Percentiles rank a stretch among this genome's conserved stretches.
Conservation (phyloP, 2,329 filamentous ascomycete species). For the Paecilomyces fulvus region DNA sequence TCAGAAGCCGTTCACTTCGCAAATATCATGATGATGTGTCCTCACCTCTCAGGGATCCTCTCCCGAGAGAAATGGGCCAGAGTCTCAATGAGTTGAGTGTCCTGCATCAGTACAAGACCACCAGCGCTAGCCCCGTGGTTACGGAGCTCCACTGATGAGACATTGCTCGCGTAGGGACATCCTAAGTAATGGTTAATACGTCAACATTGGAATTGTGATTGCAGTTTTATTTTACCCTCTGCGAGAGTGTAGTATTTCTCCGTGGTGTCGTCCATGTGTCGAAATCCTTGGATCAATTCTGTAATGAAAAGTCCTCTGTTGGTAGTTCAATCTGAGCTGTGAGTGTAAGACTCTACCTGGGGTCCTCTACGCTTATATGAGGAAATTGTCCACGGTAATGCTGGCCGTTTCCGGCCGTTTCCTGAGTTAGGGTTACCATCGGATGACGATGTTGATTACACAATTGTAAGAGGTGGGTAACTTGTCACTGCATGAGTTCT, state of each 20-base stretch:
- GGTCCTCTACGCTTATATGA: neutral
- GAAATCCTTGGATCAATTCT: neutral
- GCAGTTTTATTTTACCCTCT: neutral
- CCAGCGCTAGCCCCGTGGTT: slow-evolving; percentile 19
- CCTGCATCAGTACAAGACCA: slow-evolving; percentile 42
- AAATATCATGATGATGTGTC: neutral
- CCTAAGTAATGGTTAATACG: slow-evolving; percentile 8
- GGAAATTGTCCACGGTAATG: neutral
- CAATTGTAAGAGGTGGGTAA: neutral
- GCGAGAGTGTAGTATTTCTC: neutral
- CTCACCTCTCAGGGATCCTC: slow-evolving; percentile 49
- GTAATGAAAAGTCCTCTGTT: neutral
- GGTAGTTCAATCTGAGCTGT: too few species aligned
- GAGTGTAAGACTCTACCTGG: neutral
- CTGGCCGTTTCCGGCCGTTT: neutral
- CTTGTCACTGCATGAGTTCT: too few species aligned
- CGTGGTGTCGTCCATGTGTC: neutral
- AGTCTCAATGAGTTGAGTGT: slow-evolving; percentile 55
- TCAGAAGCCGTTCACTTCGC: neutral
- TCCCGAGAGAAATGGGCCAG: slow-evolving; percentile 55
- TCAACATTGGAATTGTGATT: neutral
- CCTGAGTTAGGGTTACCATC: neutral
- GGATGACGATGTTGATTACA: neutral
- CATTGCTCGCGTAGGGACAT: slow-evolving; percentile 16
- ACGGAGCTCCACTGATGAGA: slow-evolving; percentile 15